Percentiles rank a stretch among this genome's conserved stretches.
Evolutionary conservation across 2,329 filamentous ascomycete genomes (phyloP).

Genomic region (Alternaria infectoria): DNA sequence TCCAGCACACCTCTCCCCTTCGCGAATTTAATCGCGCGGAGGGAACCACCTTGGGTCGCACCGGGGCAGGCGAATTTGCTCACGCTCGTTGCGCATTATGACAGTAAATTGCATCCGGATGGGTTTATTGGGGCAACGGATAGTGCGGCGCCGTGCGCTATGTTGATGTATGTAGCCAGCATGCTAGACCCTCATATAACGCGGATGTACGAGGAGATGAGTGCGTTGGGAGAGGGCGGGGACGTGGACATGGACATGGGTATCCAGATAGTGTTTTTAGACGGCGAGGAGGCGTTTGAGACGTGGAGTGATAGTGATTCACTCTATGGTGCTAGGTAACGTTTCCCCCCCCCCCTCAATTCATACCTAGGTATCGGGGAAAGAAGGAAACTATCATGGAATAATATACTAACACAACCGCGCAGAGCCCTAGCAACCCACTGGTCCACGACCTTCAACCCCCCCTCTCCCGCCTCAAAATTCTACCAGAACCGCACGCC

Average conservation of each 20-base stretch:
- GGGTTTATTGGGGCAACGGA: constrained; percentile 95
- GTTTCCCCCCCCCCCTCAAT: background rate
- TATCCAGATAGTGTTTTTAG: constrained; percentile 86
- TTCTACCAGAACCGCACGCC: constrained; percentile 68
- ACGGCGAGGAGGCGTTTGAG: constrained; percentile 92
- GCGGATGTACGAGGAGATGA: constrained; percentile 79
- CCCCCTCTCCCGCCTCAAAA: constrained; percentile 66
- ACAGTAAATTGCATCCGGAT: constrained; percentile 77
- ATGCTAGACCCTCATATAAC: constrained; percentile 81
- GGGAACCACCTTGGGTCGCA: constrained; percentile 83
- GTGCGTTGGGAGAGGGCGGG: constrained; percentile 58
- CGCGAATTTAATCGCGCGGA: constrained; percentile 81
- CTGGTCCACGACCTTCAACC: constrained; percentile 77
- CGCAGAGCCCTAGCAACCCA: constrained; percentile 71
- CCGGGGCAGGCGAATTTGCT: constrained; percentile 78
- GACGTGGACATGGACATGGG: constrained; percentile 76
- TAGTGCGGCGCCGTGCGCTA: constrained; percentile 91
- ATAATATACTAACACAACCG: background rate
- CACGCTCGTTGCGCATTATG: constrained; percentile 92
- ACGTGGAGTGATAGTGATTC: constrained; percentile 82
- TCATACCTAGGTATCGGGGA: background rate
- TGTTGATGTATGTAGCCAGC: constrained; percentile 84
- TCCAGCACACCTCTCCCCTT: constrained; percentile 79
- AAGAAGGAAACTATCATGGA: background rate
- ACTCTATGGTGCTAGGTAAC: constrained; percentile 80